Conservation (phyloP, 169 alveolate genomes). For the Amoebophrya sp. region DNA sequence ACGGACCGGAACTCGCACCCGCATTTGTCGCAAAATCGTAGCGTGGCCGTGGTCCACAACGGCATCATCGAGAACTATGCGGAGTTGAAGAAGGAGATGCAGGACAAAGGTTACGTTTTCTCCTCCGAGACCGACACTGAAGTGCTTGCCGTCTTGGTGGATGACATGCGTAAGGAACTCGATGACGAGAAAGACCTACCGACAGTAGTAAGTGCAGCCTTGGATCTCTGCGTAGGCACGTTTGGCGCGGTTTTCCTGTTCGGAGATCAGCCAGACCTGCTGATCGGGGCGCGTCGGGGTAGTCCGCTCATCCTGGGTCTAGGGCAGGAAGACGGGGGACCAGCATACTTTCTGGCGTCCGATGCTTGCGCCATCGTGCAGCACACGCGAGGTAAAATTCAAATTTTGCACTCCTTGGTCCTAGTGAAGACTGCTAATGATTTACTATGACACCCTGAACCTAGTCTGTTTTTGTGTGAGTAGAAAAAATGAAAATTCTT, state of each 20-base stretch:
- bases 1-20: constrained; percentile 93
- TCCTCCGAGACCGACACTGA: constrained; percentile 87
- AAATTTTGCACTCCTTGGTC: too few species aligned
- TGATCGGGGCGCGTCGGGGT: constrained; percentile 79
- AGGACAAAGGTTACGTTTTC: constrained; percentile 58
- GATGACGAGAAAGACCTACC: neutral
- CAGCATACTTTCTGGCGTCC: constrained; percentile 29
- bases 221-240: constrained; percentile 58
- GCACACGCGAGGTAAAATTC: constrained; percentile 27
- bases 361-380: constrained; percentile 37
- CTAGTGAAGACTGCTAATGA: too few species aligned
- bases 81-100: constrained; percentile 54
- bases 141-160: constrained; percentile 82
- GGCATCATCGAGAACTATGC: constrained; percentile 81
- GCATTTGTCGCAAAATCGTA: constrained; percentile 70
- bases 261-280: constrained; percentile 66
- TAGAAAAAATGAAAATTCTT: too few species aligned
- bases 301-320: constrained; percentile 76
- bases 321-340: neutral
- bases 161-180: constrained; percentile 42
- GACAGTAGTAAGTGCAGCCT: neutral
- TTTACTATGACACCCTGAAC: too few species aligned
- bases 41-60: constrained; percentile 85
- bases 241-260: constrained; percentile 81
- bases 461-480: too few species aligned